phyloP scores from a whole-genome alignment of 305 asterid genomes.

The Euphrasia arctica region DNA sequence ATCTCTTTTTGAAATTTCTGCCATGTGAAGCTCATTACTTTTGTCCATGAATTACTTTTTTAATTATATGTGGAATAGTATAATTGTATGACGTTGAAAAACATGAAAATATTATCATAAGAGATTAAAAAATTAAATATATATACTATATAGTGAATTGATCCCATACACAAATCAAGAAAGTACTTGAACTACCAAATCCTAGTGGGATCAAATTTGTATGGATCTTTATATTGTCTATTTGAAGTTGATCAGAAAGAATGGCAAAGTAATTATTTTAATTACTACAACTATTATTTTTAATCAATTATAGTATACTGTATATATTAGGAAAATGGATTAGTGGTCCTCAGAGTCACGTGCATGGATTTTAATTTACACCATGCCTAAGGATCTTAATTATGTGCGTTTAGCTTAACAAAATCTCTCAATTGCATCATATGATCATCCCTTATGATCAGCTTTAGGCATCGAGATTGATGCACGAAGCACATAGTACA shows the following conservation, averaged over 20 bases:
- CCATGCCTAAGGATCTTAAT: constrained; percentile 9
- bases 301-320: no score
- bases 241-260: not conserved
- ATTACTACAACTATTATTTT: no score
- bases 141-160: no score
- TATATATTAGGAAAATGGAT: not conserved
- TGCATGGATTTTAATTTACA: not conserved
- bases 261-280: not conserved
- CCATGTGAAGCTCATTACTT: constrained; percentile 30
- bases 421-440: not conserved
- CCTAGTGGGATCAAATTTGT: not conserved
- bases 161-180: not conserved
- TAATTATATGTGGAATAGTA: no score
- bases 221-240: not conserved
- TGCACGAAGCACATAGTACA: not conserved
- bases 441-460: not conserved
- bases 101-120: no score
- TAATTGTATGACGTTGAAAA: no score
- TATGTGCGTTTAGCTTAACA: not conserved
- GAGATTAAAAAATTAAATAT: no score
- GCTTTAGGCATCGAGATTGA: constrained; percentile 24
- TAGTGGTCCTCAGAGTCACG: constrained; percentile 26
- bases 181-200: not conserved
- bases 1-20: constrained; percentile 5
- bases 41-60: constrained; percentile 17